Percentiles rank a stretch among this genome's conserved stretches.
Evolutionary conservation across 257 asterid genomes (phyloP).

Genomic region (Phtheirospermum japonicum): DNA sequence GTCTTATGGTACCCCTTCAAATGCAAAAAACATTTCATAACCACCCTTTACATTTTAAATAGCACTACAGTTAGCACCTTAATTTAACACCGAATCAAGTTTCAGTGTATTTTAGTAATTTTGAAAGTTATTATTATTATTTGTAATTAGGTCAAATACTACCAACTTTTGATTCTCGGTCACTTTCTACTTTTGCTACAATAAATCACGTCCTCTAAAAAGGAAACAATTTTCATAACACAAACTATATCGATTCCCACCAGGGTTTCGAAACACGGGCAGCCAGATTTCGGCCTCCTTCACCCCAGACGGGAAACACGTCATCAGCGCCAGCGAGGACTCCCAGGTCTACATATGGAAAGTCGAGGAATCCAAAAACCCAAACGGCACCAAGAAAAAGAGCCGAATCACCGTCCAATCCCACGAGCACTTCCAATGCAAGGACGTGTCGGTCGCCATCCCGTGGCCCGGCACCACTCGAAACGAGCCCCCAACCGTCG

Average conservation of each 20-base stretch:
- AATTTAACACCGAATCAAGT: too few species aligned
- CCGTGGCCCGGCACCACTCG: constrained; percentile 69
- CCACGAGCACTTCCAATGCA: constrained; percentile 76
- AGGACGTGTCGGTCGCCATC: constrained; percentile 74
- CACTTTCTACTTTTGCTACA: too few species aligned
- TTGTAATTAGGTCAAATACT: too few species aligned
- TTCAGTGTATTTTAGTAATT: too few species aligned
- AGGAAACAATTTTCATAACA: background rate
- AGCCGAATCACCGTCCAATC: constrained; percentile 36
- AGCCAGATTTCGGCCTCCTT: constrained; percentile 87
- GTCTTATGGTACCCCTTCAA: too few species aligned
- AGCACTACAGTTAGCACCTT: too few species aligned
- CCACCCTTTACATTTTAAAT: too few species aligned
- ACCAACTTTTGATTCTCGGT: too few species aligned
- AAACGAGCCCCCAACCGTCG: constrained; percentile 62
- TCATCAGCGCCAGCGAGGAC: constrained; percentile 89
- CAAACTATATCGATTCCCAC: background rate
- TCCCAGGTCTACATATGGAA: constrained; percentile 81
- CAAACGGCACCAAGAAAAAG: constrained; percentile 41
- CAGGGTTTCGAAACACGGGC: constrained; percentile 80
- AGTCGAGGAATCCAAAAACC: constrained; percentile 47
- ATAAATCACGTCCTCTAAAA: too few species aligned
- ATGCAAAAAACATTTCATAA: too few species aligned
- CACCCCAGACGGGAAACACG: constrained; percentile 66
- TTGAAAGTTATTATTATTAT: too few species aligned